phyloP scores from a whole-genome alignment of 176 grass and related monocot genomes.

The Themeda triandra region DNA sequence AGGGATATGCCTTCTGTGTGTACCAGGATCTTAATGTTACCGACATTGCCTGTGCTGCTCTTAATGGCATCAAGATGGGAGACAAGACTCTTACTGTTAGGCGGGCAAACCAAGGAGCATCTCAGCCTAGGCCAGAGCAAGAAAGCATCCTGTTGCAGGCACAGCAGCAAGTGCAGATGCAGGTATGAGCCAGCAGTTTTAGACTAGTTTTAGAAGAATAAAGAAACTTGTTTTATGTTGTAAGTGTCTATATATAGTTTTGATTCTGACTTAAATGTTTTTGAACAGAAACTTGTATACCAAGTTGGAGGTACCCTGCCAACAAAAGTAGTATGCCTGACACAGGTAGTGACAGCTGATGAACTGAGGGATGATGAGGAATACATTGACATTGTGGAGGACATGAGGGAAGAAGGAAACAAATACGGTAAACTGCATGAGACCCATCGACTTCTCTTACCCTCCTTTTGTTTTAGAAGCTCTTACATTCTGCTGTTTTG shows the following conservation, averaged over 20 bases:
- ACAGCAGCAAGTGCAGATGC: slow-evolving; percentile 87
- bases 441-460: background rate
- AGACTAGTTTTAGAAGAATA: background rate
- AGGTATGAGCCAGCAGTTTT: slow-evolving; percentile 42
- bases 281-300: slow-evolving; percentile 65
- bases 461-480: background rate
- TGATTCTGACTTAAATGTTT: slow-evolving; percentile 17
- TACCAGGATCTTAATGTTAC: slow-evolving; percentile 93
- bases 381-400: slow-evolving; percentile 87
- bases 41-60: slow-evolving; percentile 92
- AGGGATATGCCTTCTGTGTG: slow-evolving; percentile 97
- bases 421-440: slow-evolving; percentile 66
- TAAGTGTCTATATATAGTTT: background rate
- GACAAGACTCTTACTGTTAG: slow-evolving; percentile 97
- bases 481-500: background rate
- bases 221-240: background rate
- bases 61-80: slow-evolving; percentile 99
- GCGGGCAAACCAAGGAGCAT: slow-evolving; percentile 84
- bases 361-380: slow-evolving; percentile 94
- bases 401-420: slow-evolving; percentile 90
- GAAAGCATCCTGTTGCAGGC: slow-evolving; percentile 81
- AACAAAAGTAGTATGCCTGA: slow-evolving; percentile 83
- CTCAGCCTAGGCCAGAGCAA: slow-evolving; percentile 90
- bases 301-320: slow-evolving; percentile 82
- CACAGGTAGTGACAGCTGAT: slow-evolving; percentile 70